Conservation (phyloP, 331 rosid species). For the Acacia concinna region DNA sequence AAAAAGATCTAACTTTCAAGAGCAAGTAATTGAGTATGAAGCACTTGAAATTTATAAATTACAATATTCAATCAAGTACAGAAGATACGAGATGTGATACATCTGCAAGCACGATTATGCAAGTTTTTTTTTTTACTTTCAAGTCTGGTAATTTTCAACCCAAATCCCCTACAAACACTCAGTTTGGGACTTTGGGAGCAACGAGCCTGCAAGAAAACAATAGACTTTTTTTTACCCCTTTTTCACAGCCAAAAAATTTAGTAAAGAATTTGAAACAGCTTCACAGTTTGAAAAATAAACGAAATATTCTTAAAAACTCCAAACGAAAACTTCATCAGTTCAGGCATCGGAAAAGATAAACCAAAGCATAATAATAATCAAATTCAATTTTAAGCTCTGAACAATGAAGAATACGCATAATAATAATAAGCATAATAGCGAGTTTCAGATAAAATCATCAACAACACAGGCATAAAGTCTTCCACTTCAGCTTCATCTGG, state of each 20-base stretch:
- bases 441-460: conserved; percentile 3
- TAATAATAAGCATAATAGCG: no score
- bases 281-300: neutral
- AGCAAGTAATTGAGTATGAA: conserved; percentile 11
- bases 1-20: conserved; percentile 16
- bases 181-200: conserved; percentile 24
- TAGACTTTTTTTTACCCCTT: neutral
- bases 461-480: neutral
- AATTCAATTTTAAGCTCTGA: conserved; percentile 20
- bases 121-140: neutral
- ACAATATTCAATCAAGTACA: conserved; percentile 22
- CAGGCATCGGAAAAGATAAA: neutral
- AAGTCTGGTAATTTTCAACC: neutral
- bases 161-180: conserved; percentile 20
- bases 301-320: neutral
- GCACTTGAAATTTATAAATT: neutral
- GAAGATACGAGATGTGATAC: neutral
- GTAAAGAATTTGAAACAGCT: neutral
- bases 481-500: neutral
- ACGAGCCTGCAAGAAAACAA: conserved; percentile 9
- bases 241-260: neutral
- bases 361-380: neutral
- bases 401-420: neutral
- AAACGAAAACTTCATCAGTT: neutral
- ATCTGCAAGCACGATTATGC: neutral